phyloP scores from a whole-genome alignment of 75 land plant species.

The Selaginella moellendorffii region DNA sequence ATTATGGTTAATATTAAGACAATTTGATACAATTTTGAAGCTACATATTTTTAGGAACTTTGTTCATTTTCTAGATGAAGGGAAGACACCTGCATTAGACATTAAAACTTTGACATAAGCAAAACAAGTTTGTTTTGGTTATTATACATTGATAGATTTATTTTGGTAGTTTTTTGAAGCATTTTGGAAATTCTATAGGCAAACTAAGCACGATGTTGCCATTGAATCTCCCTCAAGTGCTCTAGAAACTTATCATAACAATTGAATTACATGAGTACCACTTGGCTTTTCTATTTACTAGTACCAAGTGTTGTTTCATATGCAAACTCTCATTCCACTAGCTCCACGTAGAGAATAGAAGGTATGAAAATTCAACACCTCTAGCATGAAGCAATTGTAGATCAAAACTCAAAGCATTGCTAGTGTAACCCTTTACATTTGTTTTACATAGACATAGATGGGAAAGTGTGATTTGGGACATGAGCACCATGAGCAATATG shows the following conservation, averaged over 20 bases:
- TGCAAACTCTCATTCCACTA: constrained; percentile 43
- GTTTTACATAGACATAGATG: constrained; percentile 56
- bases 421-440: too few relatives aligned
- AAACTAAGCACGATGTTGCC: constrained; percentile 24
- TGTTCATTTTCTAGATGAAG: constrained; percentile 65
- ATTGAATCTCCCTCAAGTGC: constrained; percentile 31
- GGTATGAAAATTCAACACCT: constrained; percentile 41
- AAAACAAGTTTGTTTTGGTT: too few relatives aligned
- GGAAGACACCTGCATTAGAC: constrained; percentile 31
- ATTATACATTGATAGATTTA: too few relatives aligned
- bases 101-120: constrained; percentile 73
- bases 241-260: constrained; percentile 49
- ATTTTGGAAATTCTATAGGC: constrained; percentile 84
- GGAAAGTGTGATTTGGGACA: constrained; percentile 66
- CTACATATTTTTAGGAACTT: too few relatives aligned
- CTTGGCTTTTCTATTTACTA: too few relatives aligned
- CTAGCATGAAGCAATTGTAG: too few relatives aligned
- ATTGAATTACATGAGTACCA: constrained; percentile 75
- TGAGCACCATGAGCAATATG: too few relatives aligned
- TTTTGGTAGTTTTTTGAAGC: constrained; percentile 69
- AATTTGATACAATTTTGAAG: too few relatives aligned
- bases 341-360: constrained; percentile 20
- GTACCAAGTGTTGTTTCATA: too few relatives aligned
- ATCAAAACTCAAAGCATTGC: too few relatives aligned
- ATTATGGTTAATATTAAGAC: constrained; percentile 68